Base-by-base conservation (phyloP, 2,329 filamentous ascomycete species). In the Lachnellula suecica region DNA sequence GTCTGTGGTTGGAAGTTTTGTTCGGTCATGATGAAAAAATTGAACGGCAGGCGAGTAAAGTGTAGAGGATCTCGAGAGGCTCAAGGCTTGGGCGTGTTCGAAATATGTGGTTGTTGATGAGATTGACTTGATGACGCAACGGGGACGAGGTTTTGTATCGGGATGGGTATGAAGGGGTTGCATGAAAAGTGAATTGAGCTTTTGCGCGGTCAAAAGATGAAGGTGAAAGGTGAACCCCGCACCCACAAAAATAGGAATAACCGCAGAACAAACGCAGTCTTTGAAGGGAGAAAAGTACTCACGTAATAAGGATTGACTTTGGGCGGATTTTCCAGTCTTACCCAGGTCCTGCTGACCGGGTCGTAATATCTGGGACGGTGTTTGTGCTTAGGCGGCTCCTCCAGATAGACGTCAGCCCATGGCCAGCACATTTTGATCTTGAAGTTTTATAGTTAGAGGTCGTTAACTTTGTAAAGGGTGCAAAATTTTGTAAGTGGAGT, bases 1-100 rank as follows among this genome's bases (percentile, higher is more conserved):
- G 82, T 79, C 24, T 78, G 81, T 1, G 82, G 82, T 62, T 84
- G 78, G 61, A 79, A 84, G 64, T 80, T 76, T 45, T 78, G 64
- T 49, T 76, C 77, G 38, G 72, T 70, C 45, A 53, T 53, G 57
- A 72, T 75, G n/a, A 60, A 9, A 5, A 23, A n/a, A n/a, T n/a
- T n/a, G n/a, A n/a, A n/a, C n/a, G n/a, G n/a, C n/a, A n/a, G n/a
- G n/a, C n/a, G n/a, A n/a, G n/a, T n/a, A n/a, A n/a, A n/a, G n/a
- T n/a, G n/a, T n/a, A n/a, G n/a, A n/a, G n/a, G n/a, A n/a, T n/a
- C n/a, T n/a, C n/a, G n/a, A n/a, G n/a, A n/a, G n/a, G n/a, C n/a
- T n/a, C n/a, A 17, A 40, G 22, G 37, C 13, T 23, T 27, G 24
- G 17, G 34, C 7, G 27, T 19, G 17, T 11, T 27, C 38, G 24